phyloP scores from a whole-genome alignment of 1,284 basidiomycete species.

The Ceratobasidium sp. region DNA sequence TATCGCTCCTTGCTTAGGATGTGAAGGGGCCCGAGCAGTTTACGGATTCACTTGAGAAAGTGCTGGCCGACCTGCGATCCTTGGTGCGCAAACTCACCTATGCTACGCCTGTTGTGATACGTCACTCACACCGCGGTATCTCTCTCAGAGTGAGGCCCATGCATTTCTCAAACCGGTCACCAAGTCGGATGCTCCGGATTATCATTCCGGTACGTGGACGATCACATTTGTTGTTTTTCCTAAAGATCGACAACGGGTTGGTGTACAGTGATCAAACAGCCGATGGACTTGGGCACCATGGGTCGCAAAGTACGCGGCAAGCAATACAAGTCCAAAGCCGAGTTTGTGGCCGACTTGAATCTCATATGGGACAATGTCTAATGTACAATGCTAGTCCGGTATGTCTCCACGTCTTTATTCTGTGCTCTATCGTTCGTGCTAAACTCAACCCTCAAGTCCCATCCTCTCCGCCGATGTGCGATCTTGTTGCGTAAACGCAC shows the following conservation, averaged over 20 bases:
- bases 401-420: slow-evolving; percentile 50
- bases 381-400: slow-evolving; percentile 92
- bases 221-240: neutral
- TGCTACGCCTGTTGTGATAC: slow-evolving; percentile 22
- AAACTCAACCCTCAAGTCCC: slow-evolving; percentile 55
- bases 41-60: slow-evolving; percentile 88
- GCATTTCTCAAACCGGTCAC: slow-evolving; percentile 90
- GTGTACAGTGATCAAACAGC: slow-evolving; percentile 77
- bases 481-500: slow-evolving; percentile 65
- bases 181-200: slow-evolving; percentile 86
- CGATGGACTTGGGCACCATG: slow-evolving; percentile 96
- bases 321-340: slow-evolving; percentile 90
- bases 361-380: slow-evolving; percentile 97
- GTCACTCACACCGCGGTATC: slow-evolving; percentile 38
- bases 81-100: slow-evolving; percentile 61
- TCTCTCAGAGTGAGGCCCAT: slow-evolving; percentile 77
- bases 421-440: neutral
- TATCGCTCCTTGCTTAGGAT: slow-evolving; percentile 55
- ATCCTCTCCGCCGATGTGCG: slow-evolving; percentile 82
- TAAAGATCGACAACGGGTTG: neutral
- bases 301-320: slow-evolving; percentile 89
- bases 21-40: slow-evolving; percentile 84
- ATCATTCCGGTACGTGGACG: slow-evolving; percentile 71
- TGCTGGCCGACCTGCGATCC: slow-evolving; percentile 82
- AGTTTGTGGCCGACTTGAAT: slow-evolving; percentile 93